Conservation (phyloP, 1,139 yeast genomes). For the Meyerozyma guilliermondii region DNA sequence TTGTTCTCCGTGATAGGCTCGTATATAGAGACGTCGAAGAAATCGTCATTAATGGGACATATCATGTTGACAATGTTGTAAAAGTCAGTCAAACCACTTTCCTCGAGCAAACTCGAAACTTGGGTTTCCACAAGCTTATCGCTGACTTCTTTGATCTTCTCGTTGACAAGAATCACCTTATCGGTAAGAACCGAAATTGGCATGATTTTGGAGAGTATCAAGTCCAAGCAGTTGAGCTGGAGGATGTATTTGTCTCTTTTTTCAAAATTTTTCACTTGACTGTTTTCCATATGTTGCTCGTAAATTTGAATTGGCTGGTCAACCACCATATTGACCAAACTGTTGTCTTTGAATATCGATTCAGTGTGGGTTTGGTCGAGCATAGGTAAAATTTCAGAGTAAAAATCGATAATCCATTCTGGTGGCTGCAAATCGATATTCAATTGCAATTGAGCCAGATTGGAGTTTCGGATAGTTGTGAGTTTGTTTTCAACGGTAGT, state of each 20-base stretch:
- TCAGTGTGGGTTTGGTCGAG: constrained; percentile 39
- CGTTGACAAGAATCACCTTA: constrained; percentile 35
- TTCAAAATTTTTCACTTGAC: constrained; percentile 7
- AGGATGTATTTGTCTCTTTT: constrained; percentile 29
- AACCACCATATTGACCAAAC: constrained; percentile 34
- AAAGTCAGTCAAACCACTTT: constrained; percentile 50
- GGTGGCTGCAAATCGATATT: constrained; percentile 59
- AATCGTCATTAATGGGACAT: constrained; percentile 56
- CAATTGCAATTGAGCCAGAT: constrained; percentile 38
- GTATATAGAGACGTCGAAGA: constrained; percentile 52
- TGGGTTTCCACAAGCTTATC: constrained; percentile 37
- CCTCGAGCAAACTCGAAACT: constrained; percentile 37
- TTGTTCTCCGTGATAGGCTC: constrained; percentile 62
- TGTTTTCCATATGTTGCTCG: constrained; percentile 24
- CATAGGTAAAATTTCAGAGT: constrained; percentile 45
- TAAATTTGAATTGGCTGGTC: constrained; percentile 48
- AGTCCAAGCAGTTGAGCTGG: constrained; percentile 55
- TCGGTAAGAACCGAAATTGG: constrained; percentile 38
- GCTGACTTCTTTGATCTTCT: constrained; percentile 27
- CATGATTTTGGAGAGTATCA: constrained; percentile 50
- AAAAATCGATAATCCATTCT: constrained; percentile 64
- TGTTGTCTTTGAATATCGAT: constrained; percentile 32
- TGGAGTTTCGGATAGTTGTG: constrained; percentile 34
- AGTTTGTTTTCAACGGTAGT: constrained; percentile 37
- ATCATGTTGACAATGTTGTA: constrained; percentile 66